A percentile compares a stretch with the other conserved stretches of the same genome.
phyloP scores from a whole-genome alignment of 768 basidiomycete species.

The Saitozyma sp. region DNA sequence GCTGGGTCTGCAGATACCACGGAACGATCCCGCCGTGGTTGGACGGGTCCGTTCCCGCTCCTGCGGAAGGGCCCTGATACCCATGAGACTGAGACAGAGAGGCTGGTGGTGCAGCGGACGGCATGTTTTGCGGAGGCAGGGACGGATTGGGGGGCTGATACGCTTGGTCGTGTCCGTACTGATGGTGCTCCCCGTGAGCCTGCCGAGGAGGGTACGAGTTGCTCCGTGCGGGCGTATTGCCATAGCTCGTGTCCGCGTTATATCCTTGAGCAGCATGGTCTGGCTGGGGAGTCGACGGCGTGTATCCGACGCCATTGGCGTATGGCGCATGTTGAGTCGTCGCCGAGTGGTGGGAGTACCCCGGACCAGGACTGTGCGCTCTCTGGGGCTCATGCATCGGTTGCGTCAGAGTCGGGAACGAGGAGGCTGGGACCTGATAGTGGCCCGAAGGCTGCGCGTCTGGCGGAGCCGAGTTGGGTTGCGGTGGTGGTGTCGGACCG shows the following conservation, averaged over 20 bases:
- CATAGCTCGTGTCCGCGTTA: neutral
- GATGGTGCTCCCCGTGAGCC: neutral
- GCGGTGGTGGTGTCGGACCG: conserved; percentile 29
- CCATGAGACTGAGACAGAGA: too few relatives aligned
- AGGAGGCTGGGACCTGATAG: conserved; percentile 31
- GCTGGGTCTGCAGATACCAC: conserved; percentile 46
- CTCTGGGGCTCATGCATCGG: conserved; percentile 8
- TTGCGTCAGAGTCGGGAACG: conserved; percentile 23
- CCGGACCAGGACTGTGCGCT: conserved; percentile 21
- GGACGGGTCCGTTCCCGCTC: neutral
- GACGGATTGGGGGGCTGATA: neutral
- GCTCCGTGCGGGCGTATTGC: neutral
- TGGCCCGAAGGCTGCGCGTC: conserved; percentile 9
- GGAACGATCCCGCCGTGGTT: conserved; percentile 33
- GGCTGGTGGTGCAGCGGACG: too few relatives aligned
- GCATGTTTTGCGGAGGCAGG: too few relatives aligned
- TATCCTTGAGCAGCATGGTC: neutral
- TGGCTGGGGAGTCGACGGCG: neutral
- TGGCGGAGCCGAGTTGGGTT: conserved; percentile 32
- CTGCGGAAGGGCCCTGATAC: too few relatives aligned
- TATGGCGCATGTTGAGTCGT: neutral
- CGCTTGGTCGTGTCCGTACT: neutral
- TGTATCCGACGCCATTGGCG: neutral
- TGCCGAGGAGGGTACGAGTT: conserved; percentile 8
- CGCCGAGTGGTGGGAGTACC: neutral